Evolutionary conservation across 2,329 filamentous ascomycete species (phyloP).

Genomic region (Hypoxylon sp.): DNA sequence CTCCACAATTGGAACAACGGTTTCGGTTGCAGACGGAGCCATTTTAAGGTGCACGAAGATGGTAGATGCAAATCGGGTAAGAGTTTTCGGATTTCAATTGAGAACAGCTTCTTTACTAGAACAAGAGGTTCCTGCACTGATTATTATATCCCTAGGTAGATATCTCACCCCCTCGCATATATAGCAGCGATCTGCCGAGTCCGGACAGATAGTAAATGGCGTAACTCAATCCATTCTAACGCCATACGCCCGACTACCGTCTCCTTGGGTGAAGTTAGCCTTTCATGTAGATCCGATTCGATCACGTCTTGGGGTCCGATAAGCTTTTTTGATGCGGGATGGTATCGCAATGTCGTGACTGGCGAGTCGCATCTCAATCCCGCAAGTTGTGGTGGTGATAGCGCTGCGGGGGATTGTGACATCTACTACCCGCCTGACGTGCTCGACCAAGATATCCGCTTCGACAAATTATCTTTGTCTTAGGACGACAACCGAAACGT

Average conservation of each 20-base stretch:
- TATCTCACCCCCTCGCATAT: neutral
- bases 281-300: constrained; percentile 15
- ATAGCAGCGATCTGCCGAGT: constrained; percentile 27
- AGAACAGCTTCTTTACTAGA: neutral
- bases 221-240: constrained; percentile 37
- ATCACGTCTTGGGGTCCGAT: constrained; percentile 29
- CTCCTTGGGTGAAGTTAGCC: constrained; percentile 4
- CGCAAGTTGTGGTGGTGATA: constrained; percentile 26
- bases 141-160: constrained; percentile 18
- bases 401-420: constrained; percentile 48
- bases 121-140: neutral
- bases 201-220: constrained; percentile 32
- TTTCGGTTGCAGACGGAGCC: constrained; percentile 51
- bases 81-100: constrained; percentile 8
- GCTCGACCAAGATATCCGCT: constrained; percentile 35
- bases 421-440: constrained; percentile 47
- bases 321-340: constrained; percentile 33
- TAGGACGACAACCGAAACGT: constrained; percentile 30
- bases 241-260: constrained; percentile 24
- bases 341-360: constrained; percentile 38
- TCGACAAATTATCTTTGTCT: constrained; percentile 28
- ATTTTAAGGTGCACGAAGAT: constrained; percentile 32
- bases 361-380: constrained; percentile 29
- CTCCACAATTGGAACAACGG: constrained; percentile 45
- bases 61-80: constrained; percentile 16